These are phyloP conservation scores for Talaromyces albobiverticillius DNA, from an alignment of 2,329 filamentous ascomycete species.

Conservation along the genomic window DNA sequence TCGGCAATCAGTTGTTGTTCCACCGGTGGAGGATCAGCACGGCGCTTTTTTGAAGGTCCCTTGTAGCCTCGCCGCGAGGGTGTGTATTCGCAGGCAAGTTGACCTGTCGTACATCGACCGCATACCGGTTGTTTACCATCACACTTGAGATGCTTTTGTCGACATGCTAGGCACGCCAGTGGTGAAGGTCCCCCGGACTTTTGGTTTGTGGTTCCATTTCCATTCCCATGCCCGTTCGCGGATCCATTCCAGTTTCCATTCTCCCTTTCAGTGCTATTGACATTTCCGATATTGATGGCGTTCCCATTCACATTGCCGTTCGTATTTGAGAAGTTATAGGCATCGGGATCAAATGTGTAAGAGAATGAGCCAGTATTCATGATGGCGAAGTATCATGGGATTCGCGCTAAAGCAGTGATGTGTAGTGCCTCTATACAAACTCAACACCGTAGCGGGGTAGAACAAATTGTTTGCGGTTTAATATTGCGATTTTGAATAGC, in stretches of 20 bases:
- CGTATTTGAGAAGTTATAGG: not conserved
- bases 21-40: conserved; percentile 31
- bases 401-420: no score
- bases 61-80: conserved; percentile 74
- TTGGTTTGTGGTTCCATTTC: conserved; percentile 15
- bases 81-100: conserved; percentile 66
- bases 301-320: not conserved
- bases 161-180: conserved; percentile 48
- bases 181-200: conserved; percentile 35
- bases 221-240: not conserved
- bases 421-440: not conserved
- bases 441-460: not conserved
- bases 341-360: conserved; percentile 5
- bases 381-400: not conserved
- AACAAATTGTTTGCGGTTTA: not conserved
- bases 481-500: no score
- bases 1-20: conserved; percentile 52
- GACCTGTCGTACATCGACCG: conserved; percentile 60
- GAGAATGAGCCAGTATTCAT: conserved; percentile 9
- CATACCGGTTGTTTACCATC: conserved; percentile 66
- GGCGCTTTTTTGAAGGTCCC: conserved; percentile 56
- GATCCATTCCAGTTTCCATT: conserved; percentile 2
- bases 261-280: not conserved
- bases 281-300: not conserved
- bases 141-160: conserved; percentile 70